Conservation (phyloP, 768 basidiomycete species). For the Strobilomyces dryophilus region DNA sequence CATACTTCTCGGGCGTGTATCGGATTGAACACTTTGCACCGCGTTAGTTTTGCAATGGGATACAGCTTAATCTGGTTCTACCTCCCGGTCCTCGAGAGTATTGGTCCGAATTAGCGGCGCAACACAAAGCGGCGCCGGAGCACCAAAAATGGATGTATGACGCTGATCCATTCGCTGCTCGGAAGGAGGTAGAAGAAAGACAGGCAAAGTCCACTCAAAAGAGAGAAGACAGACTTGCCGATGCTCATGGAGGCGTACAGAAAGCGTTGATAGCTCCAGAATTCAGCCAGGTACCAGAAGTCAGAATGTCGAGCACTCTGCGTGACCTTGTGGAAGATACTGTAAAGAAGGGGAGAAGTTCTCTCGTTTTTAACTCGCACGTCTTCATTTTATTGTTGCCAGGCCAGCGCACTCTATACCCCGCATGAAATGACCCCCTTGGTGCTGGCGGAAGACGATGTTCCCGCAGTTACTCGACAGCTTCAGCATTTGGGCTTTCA, state of each 20-base stretch:
- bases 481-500: conserved; percentile 68
- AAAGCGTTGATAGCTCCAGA: conserved; percentile 27
- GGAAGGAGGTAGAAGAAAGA: conserved; percentile 59
- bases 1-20: not conserved
- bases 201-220: conserved; percentile 54
- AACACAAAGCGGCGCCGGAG: conserved; percentile 63
- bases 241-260: conserved; percentile 15
- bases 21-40: conserved; percentile 19
- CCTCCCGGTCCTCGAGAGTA: conserved; percentile 86
- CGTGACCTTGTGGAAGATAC: conserved; percentile 79
- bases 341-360: conserved; percentile 60
- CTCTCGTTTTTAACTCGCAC: not conserved
- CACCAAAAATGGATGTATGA: conserved; percentile 85
- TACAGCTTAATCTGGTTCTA: conserved; percentile 69
- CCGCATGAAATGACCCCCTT: conserved; percentile 32
- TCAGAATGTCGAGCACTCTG: conserved; percentile 73
- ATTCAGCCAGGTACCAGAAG: conserved; percentile 59
- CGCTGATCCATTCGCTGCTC: conserved; percentile 81
- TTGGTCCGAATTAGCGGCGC: conserved; percentile 71
- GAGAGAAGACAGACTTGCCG: conserved; percentile 32
- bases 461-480: conserved; percentile 44
- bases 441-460: conserved; percentile 41
- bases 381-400: not conserved
- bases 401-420: conserved; percentile 54
- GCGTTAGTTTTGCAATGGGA: conserved; percentile 65